These are phyloP conservation scores for Apiospora marii DNA, from an alignment of 2,329 filamentous ascomycete genomes.

Conservation along the genomic window DNA sequence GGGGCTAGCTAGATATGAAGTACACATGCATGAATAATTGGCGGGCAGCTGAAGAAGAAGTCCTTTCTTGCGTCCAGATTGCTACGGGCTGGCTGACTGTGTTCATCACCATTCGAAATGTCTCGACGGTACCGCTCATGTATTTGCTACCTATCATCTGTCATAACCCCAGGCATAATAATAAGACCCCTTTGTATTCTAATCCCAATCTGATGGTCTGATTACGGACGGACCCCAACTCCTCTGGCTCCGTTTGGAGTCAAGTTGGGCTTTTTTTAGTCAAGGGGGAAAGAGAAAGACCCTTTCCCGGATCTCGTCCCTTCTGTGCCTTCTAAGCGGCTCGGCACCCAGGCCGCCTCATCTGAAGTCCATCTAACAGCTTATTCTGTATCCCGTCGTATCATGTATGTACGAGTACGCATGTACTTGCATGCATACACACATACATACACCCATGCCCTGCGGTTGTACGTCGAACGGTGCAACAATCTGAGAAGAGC, in stretches of 20 bases:
- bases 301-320: slow-evolving; percentile 24
- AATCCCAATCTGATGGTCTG: slow-evolving; percentile 8
- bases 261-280: not conserved
- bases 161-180: not conserved
- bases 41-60: slow-evolving; percentile 4
- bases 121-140: not conserved
- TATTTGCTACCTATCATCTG: slow-evolving; percentile 4
- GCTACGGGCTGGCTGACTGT: slow-evolving; percentile 22
- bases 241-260: slow-evolving; percentile 6
- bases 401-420: slow-evolving; percentile 4
- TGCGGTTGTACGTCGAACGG: not conserved
- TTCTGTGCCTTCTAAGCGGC: slow-evolving; percentile 23
- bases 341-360: slow-evolving; percentile 19
- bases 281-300: not conserved
- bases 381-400: slow-evolving; percentile 19
- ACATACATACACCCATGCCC: not conserved
- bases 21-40: not conserved
- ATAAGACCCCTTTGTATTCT: not conserved
- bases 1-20: slow-evolving; percentile 5
- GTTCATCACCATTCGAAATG: not conserved
- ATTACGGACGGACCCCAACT: slow-evolving; percentile 2
- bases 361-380: slow-evolving; percentile 13
- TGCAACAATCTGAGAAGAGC: not conserved
- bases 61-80: not conserved
- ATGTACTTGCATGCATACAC: slow-evolving; percentile 1